Percentiles rank a stretch among this genome's conserved stretches.
These are phyloP conservation scores for Mytilinidion resinicola DNA, from an alignment of 495 filamentous ascomycete genomes.

Conservation along the genomic window DNA sequence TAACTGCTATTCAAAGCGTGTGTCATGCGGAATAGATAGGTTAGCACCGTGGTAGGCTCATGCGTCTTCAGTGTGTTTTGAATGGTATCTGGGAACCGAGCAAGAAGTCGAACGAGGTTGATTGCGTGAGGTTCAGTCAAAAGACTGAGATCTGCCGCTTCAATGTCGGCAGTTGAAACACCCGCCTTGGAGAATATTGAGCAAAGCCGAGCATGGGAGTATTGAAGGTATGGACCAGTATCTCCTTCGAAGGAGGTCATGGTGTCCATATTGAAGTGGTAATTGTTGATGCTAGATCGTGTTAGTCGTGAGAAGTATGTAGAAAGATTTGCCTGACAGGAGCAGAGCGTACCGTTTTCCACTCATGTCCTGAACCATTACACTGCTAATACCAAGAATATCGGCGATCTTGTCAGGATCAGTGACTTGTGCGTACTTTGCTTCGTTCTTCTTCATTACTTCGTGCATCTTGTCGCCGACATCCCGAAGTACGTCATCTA, in stretches of 20 bases:
- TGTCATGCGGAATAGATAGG: conserved; percentile 41
- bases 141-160: conserved; percentile 49
- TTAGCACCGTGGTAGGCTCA: conserved; percentile 54
- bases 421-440: conserved; percentile 58
- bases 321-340: too few relatives aligned
- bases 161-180: conserved; percentile 19
- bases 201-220: conserved; percentile 62
- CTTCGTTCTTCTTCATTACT: conserved; percentile 59
- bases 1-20: conserved; percentile 36
- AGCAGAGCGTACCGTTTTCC: conserved; percentile 52
- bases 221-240: conserved; percentile 65
- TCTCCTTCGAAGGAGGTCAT: conserved; percentile 68
- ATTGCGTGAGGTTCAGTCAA: conserved; percentile 52
- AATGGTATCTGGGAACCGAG: conserved; percentile 58
- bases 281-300: conserved; percentile 52
- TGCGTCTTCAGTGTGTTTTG: conserved; percentile 55
- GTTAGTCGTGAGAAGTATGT: conserved; percentile 14
- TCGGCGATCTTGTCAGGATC: conserved; percentile 51
- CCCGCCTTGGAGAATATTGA: conserved; percentile 42
- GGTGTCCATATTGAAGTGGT: conserved; percentile 60
- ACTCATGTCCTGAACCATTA: conserved; percentile 69
- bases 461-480: conserved; percentile 61
- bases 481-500: conserved; percentile 35
- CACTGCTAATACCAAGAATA: conserved; percentile 57
- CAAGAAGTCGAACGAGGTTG: conserved; percentile 54